Evolutionary conservation across 768 basidiomycete species (phyloP), one percentile per base, ranked within the genome.

Genomic region (Pleurotus tuoliensis): DNA sequence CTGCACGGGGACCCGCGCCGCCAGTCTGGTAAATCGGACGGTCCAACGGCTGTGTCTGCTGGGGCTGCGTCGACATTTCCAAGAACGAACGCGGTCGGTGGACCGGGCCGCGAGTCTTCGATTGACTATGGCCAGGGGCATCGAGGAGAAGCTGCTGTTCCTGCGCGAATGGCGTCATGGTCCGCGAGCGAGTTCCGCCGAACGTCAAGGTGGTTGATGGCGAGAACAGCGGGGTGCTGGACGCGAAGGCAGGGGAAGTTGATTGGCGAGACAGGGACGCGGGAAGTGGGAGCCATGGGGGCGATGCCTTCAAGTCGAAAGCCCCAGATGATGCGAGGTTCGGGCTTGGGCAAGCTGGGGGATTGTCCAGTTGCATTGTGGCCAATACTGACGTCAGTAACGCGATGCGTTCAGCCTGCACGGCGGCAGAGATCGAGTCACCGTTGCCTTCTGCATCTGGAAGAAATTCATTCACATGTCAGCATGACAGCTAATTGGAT

Each of bases 381-480:
- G 82, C 71, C 51, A 92, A 81, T 43, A 91, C 86, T 50, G 86
- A 83, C 1, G 89, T 88, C 49, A 93, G 78, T 16, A 92, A 76
- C 22, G 87, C 85, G 61, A 93, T 91, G 54, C 91, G 84, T 66
- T 92, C 91, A 13, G 88, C 85, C 69, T 93, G 91, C 43, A 92
- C 90, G 20, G 88, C 87, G 38, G 86, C 81, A 45, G 90, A 91
- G 64, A 92, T 90, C 3, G 89, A 92, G 68, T 93, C 91, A 3
- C 90, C 89, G 62, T 93, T 92, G 1, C 91, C 91, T 66, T 93
- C 91, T 11, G 91, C 91, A 61, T 92, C 90, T 92, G 59, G 46
- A 44, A 55, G 20, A 24, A 47, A 47, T 47, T 47, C 46, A 47
- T 47, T 47, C 46, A 47, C 46, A 47, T 47, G 46, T 25, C 47